phyloP scores from a whole-genome alignment of 1,284 basidiomycete species.

The Lignosus rhinocerotis region DNA sequence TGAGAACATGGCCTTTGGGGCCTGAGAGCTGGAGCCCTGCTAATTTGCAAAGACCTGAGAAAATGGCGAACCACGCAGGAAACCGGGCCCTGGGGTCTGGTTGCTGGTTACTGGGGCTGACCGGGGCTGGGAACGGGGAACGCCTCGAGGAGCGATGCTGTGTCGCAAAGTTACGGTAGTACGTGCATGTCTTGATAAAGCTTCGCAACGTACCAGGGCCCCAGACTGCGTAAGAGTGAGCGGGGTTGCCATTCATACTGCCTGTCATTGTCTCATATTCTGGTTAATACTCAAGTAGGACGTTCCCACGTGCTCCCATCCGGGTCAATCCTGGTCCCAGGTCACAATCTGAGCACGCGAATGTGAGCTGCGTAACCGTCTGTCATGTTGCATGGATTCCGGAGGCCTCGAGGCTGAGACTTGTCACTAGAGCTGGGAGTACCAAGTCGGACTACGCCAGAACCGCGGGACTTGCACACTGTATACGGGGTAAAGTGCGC shows the following conservation, averaged over 20 bases:
- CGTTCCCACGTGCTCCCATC: neutral
- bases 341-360: neutral
- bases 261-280: neutral
- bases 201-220: conserved; percentile 1
- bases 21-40: neutral
- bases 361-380: neutral
- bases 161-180: conserved; percentile 9
- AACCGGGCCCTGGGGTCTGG: neutral
- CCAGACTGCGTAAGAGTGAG: neutral
- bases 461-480: neutral
- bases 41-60: neutral
- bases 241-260: neutral
- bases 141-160: conserved; percentile 2
- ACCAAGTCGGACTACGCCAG: neutral
- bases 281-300: neutral
- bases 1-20: neutral
- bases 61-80: neutral
- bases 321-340: neutral
- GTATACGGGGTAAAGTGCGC: conserved; percentile 1
- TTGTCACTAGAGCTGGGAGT: neutral
- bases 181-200: conserved; percentile 10
- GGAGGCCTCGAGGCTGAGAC: neutral
- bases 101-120: neutral
- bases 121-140: neutral
- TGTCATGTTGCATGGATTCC: neutral